Percentiles rank a stretch among this genome's conserved stretches.
Conservation (phyloP, 148 eudicot species). For the Rhododendron vialii region DNA sequence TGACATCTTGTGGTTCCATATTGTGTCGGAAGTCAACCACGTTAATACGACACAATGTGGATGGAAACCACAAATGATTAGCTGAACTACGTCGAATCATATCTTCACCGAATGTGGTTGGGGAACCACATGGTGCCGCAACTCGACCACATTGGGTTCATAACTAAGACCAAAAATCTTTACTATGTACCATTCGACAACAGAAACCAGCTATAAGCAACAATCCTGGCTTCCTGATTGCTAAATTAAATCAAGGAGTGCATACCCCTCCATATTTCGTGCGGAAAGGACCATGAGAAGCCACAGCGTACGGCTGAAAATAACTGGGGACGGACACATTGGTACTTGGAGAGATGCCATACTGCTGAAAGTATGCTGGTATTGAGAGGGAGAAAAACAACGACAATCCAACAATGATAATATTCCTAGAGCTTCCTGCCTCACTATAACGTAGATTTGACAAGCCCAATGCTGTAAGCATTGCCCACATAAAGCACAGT, state of each 20-base stretch:
- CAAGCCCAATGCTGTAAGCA: constrained; percentile 91
- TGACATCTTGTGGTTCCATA: neutral
- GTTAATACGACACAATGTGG: neutral
- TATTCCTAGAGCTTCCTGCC: constrained; percentile 79
- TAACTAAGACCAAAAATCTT: neutral
- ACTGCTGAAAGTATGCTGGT: constrained; percentile 95
- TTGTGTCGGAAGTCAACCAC: neutral
- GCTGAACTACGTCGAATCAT: neutral
- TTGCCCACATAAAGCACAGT: constrained; percentile 98
- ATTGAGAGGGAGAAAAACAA: constrained; percentile 82
- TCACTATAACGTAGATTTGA: constrained; percentile 94
- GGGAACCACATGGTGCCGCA: neutral
- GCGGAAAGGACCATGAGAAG: constrained; percentile 89
- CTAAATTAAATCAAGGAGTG: constrained; percentile 3
- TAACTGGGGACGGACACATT: constrained; percentile 77
- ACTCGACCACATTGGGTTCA: neutral
- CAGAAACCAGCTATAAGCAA: neutral
- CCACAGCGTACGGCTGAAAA: constrained; percentile 79
- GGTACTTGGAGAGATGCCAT: constrained; percentile 76
- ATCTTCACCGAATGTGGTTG: neutral
- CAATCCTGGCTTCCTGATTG: neutral
- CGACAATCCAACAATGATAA: constrained; percentile 84
- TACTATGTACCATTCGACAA: neutral
- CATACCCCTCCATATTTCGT: constrained; percentile 87
- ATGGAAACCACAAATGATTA: neutral